These are phyloP conservation scores for Dioszegia aurantiaca DNA, from an alignment of 768 basidiomycete species.

Conservation along the genomic window DNA sequence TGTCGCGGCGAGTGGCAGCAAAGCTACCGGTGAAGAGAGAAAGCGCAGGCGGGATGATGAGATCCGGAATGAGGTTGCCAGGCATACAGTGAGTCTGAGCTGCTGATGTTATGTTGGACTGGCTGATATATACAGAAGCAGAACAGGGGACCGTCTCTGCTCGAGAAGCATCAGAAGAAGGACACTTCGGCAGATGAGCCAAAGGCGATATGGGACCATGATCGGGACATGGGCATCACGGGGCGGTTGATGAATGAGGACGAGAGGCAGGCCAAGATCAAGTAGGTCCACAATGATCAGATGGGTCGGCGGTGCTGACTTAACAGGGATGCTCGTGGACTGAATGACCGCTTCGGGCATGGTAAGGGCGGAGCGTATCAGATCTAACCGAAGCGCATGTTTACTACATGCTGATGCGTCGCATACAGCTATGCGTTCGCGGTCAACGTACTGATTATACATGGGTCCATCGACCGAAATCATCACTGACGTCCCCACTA, in stretches of 20 bases:
- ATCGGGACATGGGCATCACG: slow-evolving; percentile 80
- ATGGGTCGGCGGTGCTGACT: background rate
- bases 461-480: too few relatives aligned
- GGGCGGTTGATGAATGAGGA: slow-evolving; percentile 87
- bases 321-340: slow-evolving; percentile 65
- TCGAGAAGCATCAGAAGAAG: slow-evolving; percentile 50
- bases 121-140: background rate
- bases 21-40: slow-evolving; percentile 26
- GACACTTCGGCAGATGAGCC: slow-evolving; percentile 56
- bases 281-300: slow-evolving; percentile 31
- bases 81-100: slow-evolving; percentile 57
- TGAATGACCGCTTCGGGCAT: slow-evolving; percentile 77
- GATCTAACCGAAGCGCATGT: slow-evolving; percentile 24
- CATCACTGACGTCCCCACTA: too few relatives aligned
- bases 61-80: slow-evolving; percentile 69
- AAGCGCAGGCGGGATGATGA: slow-evolving; percentile 69
- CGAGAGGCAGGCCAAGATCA: slow-evolving; percentile 71
- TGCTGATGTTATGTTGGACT: background rate
- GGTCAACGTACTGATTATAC: too few relatives aligned
- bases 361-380: slow-evolving; percentile 52
- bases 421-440: too few relatives aligned
- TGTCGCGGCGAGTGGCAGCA: slow-evolving; percentile 21
- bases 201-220: slow-evolving; percentile 83
- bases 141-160: slow-evolving; percentile 40
- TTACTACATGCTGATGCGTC: too few relatives aligned